Evolutionary conservation across 2,329 filamentous ascomycete genomes (phyloP), one percentile per base, ranked within the genome.

Genomic region (Calonectria honghensis): DNA sequence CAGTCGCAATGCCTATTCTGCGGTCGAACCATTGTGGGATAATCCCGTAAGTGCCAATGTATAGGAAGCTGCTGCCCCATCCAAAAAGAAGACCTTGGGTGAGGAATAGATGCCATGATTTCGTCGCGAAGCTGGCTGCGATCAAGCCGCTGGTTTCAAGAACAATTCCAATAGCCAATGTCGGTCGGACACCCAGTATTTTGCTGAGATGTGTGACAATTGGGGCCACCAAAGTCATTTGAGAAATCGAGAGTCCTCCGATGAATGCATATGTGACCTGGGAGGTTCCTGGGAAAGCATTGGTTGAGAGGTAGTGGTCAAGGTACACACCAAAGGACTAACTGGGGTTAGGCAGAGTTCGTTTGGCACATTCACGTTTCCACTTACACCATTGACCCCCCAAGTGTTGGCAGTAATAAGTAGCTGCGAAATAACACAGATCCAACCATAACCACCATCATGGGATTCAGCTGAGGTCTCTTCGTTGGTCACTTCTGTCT

Each of bases 101-200:
- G 0, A 93, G 84, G 73, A 92, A 92, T 0, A 93, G 84, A 13
- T 93, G 91, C 91, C 91, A 93, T 32, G 91, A 88, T 13, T 86
- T 73, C 1, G 79, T 86, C 0, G 89, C 86, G 70, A 91, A 91
- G 10, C 87, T 89, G 0, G 91, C 88, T 0, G 86, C 85, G 27
- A 92, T 88, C 52, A 93, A 84, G 7, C 88, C 88, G 0, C 85
- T 85, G 14, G 87, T 83, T 0, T 89, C 90, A 1, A 90, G 87
- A 1, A 90, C 29, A 0, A 90, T 89, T 0, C 91, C 90, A 10
- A 91, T 84, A 3, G 91, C 78, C 77, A 93, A 85, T 2, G 84
- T 82, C 11, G 74, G 63, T 7, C 81, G 16, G 24, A 80, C 80
- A 24, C 86, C 85, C 54, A 85, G 7, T 6, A 29, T 16, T 11